Conservation (phyloP, 441 rosid species). For the Gossypium laxum region DNA sequence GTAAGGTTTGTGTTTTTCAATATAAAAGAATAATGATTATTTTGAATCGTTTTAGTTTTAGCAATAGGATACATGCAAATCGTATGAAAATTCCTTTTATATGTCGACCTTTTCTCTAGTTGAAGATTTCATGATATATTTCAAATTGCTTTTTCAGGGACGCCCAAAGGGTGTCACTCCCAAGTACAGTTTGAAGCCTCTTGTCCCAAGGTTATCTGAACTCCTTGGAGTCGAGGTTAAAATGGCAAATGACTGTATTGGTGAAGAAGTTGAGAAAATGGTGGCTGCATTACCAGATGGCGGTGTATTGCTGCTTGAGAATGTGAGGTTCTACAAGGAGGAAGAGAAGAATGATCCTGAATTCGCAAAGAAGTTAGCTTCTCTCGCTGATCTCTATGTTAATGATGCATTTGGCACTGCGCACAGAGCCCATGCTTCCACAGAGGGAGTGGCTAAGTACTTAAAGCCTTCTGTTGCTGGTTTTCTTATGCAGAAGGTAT, state of each 20-base stretch:
- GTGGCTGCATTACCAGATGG: slow-evolving; percentile 64
- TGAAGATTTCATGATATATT: neutral
- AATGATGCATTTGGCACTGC: slow-evolving; percentile 96
- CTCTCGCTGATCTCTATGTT: slow-evolving; percentile 75
- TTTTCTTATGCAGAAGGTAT: slow-evolving; percentile 90
- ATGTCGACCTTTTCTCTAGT: neutral
- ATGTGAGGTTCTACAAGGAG: slow-evolving; percentile 80
- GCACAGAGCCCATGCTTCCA: slow-evolving; percentile 94
- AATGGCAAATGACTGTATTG: slow-evolving; percentile 77
- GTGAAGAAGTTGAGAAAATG: slow-evolving; percentile 68
- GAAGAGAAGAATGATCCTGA: slow-evolving; percentile 96
- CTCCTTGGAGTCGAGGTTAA: slow-evolving; percentile 83
- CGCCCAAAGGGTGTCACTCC: slow-evolving; percentile 96
- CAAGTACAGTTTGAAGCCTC: slow-evolving; percentile 91
- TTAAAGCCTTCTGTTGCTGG: slow-evolving; percentile 95
- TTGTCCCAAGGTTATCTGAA: slow-evolving; percentile 80
- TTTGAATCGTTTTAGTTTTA: neutral
- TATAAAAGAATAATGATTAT: neutral
- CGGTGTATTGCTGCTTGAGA: slow-evolving; percentile 74
- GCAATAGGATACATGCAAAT: neutral
- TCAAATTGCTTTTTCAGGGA: slow-evolving; percentile 47
- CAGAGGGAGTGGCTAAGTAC: slow-evolving; percentile 84
- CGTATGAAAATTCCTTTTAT: neutral
- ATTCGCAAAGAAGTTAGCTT: slow-evolving; percentile 86
- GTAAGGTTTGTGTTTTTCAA: neutral